phyloP scores from a whole-genome alignment of 805 yeast genomes.

The Saturnispora saitoi region DNA sequence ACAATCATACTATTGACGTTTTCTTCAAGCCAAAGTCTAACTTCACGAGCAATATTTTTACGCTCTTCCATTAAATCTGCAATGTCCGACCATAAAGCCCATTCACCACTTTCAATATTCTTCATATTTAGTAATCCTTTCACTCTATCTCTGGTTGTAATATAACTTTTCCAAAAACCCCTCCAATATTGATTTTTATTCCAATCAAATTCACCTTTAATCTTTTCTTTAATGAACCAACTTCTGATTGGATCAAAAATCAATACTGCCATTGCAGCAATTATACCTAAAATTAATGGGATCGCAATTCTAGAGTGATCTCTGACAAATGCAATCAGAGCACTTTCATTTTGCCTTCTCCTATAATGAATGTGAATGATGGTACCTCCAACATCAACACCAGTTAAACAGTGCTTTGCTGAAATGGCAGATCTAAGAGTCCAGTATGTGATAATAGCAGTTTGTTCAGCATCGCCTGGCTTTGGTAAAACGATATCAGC shows the following conservation, averaged over 20 bases:
- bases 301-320: slow-evolving; percentile 77
- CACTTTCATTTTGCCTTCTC: slow-evolving; percentile 43
- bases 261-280: slow-evolving; percentile 75
- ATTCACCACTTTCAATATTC: slow-evolving; percentile 11
- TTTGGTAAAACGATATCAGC: slow-evolving; percentile 59
- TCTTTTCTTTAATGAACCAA: slow-evolving; percentile 64
- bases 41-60: slow-evolving; percentile 52
- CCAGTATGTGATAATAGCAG: slow-evolving; percentile 49
- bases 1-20: slow-evolving; percentile 86
- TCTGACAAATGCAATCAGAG: slow-evolving; percentile 47
- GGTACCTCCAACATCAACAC: slow-evolving; percentile 54
- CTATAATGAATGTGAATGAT: slow-evolving; percentile 68
- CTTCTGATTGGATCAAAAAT: slow-evolving; percentile 91
- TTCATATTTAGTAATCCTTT: slow-evolving; percentile 18
- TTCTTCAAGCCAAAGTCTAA: slow-evolving; percentile 76
- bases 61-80: slow-evolving; percentile 59
- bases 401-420: slow-evolving; percentile 88
- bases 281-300: slow-evolving; percentile 68
- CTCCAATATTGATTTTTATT: slow-evolving; percentile 24
- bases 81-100: slow-evolving; percentile 16
- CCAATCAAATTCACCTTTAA: slow-evolving; percentile 50
- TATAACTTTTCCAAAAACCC: slow-evolving; percentile 28
- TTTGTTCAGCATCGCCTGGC: slow-evolving; percentile 38
- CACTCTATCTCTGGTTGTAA: slow-evolving; percentile 22
- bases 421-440: slow-evolving; percentile 61